phyloP scores from a whole-genome alignment of 768 basidiomycete species.

The Kwoniella sp. region DNA sequence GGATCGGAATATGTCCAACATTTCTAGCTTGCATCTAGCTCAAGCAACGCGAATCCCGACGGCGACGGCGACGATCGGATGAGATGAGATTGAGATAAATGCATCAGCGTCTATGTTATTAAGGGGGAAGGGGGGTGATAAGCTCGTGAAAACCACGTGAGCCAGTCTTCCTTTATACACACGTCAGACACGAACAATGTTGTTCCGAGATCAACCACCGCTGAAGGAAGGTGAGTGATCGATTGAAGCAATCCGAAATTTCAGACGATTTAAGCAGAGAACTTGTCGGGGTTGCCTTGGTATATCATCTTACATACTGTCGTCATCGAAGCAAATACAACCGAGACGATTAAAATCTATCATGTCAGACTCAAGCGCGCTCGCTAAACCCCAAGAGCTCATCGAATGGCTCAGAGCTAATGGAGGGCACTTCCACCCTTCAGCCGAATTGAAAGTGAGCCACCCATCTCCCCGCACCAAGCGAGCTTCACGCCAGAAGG shows the following conservation, averaged over 20 bases:
- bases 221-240: too few species aligned
- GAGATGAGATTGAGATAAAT: too few species aligned
- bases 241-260: too few species aligned
- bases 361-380: neutral
- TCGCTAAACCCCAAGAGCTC: slow-evolving; percentile 4
- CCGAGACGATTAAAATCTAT: too few species aligned
- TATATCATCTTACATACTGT: too few species aligned
- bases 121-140: too few species aligned
- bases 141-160: neutral
- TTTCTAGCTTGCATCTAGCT: neutral
- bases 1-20: neutral
- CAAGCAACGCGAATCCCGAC: neutral
- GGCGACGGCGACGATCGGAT: slow-evolving; percentile 4
- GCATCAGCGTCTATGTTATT: neutral
- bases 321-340: too few species aligned
- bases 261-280: too few species aligned
- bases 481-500: too few species aligned
- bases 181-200: neutral
- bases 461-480: neutral
- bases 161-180: neutral
- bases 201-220: too few species aligned
- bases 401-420: slow-evolving; percentile 17
- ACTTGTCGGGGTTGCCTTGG: too few species aligned
- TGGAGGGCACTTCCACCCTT: slow-evolving; percentile 16
- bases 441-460: slow-evolving; percentile 22